These are phyloP conservation scores for Diospyros kaki DNA, from an alignment of 148 eudicot species.

Conservation along the genomic window DNA sequence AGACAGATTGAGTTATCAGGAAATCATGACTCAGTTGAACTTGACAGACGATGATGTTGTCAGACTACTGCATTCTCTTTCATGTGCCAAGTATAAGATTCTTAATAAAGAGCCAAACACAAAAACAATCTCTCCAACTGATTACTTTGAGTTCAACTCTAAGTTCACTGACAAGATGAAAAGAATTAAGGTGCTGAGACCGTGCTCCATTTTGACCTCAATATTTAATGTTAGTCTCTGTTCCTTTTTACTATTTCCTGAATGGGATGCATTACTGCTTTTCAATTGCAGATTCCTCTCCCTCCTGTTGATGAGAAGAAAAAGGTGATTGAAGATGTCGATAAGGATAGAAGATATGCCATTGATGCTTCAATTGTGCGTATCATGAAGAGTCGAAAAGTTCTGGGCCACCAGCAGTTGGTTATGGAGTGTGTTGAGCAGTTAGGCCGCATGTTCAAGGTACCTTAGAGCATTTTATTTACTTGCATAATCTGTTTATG, in stretches of 20 bases:
- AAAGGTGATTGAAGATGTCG: constrained; percentile 45
- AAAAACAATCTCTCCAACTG: constrained; percentile 35
- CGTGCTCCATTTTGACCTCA: background rate
- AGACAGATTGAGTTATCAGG: no score
- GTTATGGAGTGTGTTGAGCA: constrained; percentile 43
- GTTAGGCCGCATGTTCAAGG: constrained; percentile 46
- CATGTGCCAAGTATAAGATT: constrained; percentile 42
- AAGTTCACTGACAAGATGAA: constrained; percentile 45
- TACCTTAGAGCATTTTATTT: constrained; percentile 1
- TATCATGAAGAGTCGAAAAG: constrained; percentile 45
- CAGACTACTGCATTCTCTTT: background rate
- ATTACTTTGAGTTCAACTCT: constrained; percentile 37
- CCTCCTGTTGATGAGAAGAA: constrained; percentile 50
- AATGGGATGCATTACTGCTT: background rate
- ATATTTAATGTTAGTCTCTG: background rate
- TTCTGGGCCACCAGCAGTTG: constrained; percentile 40
- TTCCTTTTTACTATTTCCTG: background rate
- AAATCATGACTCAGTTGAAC: background rate
- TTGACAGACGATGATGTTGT: background rate
- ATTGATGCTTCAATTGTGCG: constrained; percentile 47
- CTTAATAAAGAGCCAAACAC: constrained; percentile 49
- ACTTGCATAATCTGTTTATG: background rate
- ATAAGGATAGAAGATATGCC: constrained; percentile 41
- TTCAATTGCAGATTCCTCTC: constrained; percentile 30
- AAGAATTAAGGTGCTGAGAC: constrained; percentile 34